Percentiles rank a stretch among this genome's conserved stretches.
Evolutionary conservation across 192 early-diverging fungal genomes (phyloP).

Genomic region (Entophlyctis luteolus): DNA sequence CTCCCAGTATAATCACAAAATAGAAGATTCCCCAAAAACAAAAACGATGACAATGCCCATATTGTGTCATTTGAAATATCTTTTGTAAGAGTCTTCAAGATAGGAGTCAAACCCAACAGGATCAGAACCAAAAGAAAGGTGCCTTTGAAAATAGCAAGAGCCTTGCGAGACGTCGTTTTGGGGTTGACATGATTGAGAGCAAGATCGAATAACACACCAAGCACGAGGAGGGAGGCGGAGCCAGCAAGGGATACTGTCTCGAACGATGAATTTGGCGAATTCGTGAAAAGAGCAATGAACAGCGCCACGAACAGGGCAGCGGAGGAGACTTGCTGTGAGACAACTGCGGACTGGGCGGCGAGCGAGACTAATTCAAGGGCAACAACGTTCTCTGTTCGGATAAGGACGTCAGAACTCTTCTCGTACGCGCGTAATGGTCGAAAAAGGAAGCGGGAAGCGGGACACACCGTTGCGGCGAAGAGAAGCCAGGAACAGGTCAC

Average conservation of each 20-base stretch:
- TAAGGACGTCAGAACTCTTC: background rate
- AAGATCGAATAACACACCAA: background rate
- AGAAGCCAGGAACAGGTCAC: background rate
- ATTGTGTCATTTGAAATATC: conserved; percentile 89
- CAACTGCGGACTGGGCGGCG: conserved; percentile 67
- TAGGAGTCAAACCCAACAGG: conserved; percentile 80
- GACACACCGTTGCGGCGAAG: background rate
- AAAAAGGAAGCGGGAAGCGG: background rate
- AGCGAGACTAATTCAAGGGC: conserved; percentile 78
- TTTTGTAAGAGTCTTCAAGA: conserved; percentile 85
- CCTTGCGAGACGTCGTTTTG: background rate
- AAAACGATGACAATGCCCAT: conserved; percentile 80
- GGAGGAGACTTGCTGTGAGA: conserved; percentile 81
- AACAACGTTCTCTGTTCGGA: conserved; percentile 67
- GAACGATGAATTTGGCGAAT: background rate
- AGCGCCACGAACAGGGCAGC: conserved; percentile 85
- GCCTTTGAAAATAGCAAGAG: conserved; percentile 6
- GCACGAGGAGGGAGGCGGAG: conserved; percentile 39
- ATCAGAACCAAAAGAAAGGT: conserved; percentile 63
- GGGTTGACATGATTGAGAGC: background rate
- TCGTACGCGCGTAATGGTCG: no score
- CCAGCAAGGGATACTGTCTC: conserved; percentile 64
- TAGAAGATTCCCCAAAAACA: conserved; percentile 80
- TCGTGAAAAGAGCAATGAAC: conserved; percentile 68
- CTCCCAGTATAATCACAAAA: conserved; percentile 74